Base-by-base conservation (phyloP, 345 rosid species). In the Excoecaria agallocha region DNA sequence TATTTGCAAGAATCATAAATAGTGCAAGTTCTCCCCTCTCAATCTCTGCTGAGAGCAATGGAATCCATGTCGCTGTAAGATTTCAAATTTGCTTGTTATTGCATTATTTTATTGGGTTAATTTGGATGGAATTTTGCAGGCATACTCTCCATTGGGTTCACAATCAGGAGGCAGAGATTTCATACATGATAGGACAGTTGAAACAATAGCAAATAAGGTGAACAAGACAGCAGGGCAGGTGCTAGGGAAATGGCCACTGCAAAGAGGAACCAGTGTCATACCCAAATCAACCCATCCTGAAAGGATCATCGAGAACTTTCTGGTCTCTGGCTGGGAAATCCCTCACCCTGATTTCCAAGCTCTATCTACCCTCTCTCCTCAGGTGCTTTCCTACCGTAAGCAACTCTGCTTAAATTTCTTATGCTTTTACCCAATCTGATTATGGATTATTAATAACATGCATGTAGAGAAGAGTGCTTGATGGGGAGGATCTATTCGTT, bases 61-160 rank as follows among this genome's bases (percentile, higher is more conserved):
- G 68, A 57, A 85, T 88, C 66, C 92, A 88, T 81, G 89, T 82
- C 58, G 88, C 88, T 0, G 86, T 88, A 72, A 73, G 68, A 62
- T 20, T 61, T 15, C 10, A 10, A 43, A 60, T 66, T 49, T 24
- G 17, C 60, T 71, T 58, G 15, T 71, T 13, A 39, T n/a, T 30
- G 30, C 30, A 30, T 30, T 30, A 30, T 0, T 30, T 30, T 30
- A 30, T 30, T 30, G 30, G 30, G 30, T 30, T 30, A 30, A 30
- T 6, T 12, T 16, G 66, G 43, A 37, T 15, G 46, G n/a, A 35
- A 43, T 56, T 46, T 5, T 73, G 13, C 78, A 84, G 88, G 93
- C 87, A 5, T 85, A 80, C 58, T 87, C 88, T 3, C 88, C 89
- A 11, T 71, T 89, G 75, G 91, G 90, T 19, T 87, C 90, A 39